Evolutionary conservation across 2,329 filamentous ascomycete species (phyloP).

Genomic region (Nannizzia gypsea): DNA sequence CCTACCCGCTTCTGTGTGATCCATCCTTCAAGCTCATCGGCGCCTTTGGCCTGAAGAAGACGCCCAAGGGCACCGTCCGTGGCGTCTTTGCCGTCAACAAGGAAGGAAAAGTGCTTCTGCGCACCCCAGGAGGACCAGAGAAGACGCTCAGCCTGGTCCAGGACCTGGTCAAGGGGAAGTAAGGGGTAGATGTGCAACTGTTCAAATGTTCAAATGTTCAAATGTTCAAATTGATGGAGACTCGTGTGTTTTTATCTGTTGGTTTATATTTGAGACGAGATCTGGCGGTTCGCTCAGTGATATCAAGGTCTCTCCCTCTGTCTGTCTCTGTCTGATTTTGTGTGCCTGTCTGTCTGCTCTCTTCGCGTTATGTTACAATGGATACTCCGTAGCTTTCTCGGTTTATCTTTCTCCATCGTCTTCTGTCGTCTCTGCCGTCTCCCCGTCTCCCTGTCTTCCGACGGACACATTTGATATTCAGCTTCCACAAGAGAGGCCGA

Average conservation of each 20-base stretch:
- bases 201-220: no score
- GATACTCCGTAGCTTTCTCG: background rate
- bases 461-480: background rate
- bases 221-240: background rate
- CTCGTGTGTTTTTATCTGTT: background rate
- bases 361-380: no score
- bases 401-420: background rate
- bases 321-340: background rate
- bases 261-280: background rate
- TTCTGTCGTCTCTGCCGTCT: background rate
- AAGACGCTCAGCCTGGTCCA: conserved; percentile 67
- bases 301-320: background rate
- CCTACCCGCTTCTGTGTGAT: conserved; percentile 82
- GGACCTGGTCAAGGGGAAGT: conserved; percentile 46
- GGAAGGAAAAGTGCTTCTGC: conserved; percentile 63
- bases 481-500: no score
- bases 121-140: conserved; percentile 63
- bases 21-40: conserved; percentile 59
- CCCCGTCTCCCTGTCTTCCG: background rate
- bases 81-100: conserved; percentile 85
- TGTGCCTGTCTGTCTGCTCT: background rate
- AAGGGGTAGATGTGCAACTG: background rate
- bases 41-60: conserved; percentile 83
- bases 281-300: background rate
- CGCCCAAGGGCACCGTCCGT: conserved; percentile 64